Base-by-base conservation (phyloP, 805 yeast species). In the Wickerhamomyces bovis region DNA sequence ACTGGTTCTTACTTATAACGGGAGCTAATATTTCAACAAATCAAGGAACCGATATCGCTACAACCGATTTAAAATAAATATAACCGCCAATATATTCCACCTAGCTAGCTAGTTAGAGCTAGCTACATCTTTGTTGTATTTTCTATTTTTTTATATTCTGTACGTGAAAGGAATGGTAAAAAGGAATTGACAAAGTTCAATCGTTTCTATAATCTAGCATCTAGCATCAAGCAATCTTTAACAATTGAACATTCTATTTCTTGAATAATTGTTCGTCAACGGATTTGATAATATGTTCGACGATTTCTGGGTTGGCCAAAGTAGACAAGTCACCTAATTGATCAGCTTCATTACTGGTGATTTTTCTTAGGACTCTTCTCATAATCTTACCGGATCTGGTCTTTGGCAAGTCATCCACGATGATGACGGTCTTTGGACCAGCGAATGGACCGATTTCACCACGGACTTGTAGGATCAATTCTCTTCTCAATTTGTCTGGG, bases 371-470 rank as follows among this genome's bases (percentile, higher is more conserved):
- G 53, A 94, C 85, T 75, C 99, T 87, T 77, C 99, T 86, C 96
- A 94, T 92, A 64, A 94, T 92, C 77, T 94, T 94, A 58, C 99
- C 99, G 11, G 97, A 89, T 73, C 99, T 82, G 21, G 99, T 94
- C 79, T 92, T 94, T 70, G 99, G 99, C 67, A 94, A 79, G 64
- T 94, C 98, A 50, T 81, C 83, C 46, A 92, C 95, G 49, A 90
- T 71, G 57, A 84, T 73, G 49, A 90, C 82, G 43, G 82, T 73
- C 69, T 90, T 90, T 63, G 99, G 99, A 47, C 98, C 95, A 19
- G 99, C 99, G 45, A 64, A 89, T 40, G 81, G 81, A 40, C 96
- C 96, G 66, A 89, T 89, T 62, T 85, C 89, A 66, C 87, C 85
- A 68, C 99, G 81, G 43, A 94, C 97, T 52, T 89, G 88, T 69